phyloP scores from a whole-genome alignment of 495 filamentous ascomycete genomes.

The Rusavskia elegans region DNA sequence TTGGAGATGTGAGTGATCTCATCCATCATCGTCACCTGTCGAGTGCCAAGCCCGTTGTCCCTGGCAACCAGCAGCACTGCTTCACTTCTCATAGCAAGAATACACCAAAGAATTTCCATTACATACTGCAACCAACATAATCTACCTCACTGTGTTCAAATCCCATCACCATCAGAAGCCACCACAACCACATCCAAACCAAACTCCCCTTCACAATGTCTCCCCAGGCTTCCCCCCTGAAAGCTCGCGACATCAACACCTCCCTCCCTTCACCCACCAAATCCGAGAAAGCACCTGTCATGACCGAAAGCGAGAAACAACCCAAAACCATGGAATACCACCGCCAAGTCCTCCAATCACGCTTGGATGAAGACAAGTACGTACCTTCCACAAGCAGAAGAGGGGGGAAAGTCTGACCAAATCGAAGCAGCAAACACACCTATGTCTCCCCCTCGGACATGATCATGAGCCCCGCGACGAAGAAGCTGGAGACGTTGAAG shows the following conservation, averaged over 20 bases:
- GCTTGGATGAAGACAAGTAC: conserved; percentile 55
- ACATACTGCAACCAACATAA: neutral
- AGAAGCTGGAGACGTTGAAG: conserved; percentile 73
- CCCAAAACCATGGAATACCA: conserved; percentile 52
- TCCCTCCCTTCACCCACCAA: conserved; percentile 16
- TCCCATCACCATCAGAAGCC: neutral
- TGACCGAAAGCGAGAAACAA: conserved; percentile 4
- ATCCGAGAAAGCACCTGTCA: conserved; percentile 3
- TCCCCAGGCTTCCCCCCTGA: conserved; percentile 24
- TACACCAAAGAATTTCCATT: too few relatives aligned
- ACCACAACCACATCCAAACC: neutral
- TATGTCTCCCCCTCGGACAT: conserved; percentile 88
- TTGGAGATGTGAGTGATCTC: too few relatives aligned
- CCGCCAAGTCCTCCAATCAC: conserved; percentile 57
- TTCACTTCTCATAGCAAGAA: too few relatives aligned
- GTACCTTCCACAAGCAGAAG: conserved; percentile 11
- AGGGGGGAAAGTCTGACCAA: too few relatives aligned
- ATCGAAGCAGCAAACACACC: conserved; percentile 30
- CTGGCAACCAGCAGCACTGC: neutral
- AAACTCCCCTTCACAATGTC: conserved; percentile 1
- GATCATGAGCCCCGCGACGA: conserved; percentile 86
- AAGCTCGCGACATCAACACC: conserved; percentile 41
- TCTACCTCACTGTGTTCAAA: neutral
- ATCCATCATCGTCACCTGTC: too few relatives aligned
- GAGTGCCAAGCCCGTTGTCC: neutral